A percentile compares a stretch with the other conserved stretches of the same genome.
These are phyloP conservation scores for Cladosporium sp. DNA, from an alignment of 2,329 filamentous ascomycete species.

Conservation along the genomic window DNA sequence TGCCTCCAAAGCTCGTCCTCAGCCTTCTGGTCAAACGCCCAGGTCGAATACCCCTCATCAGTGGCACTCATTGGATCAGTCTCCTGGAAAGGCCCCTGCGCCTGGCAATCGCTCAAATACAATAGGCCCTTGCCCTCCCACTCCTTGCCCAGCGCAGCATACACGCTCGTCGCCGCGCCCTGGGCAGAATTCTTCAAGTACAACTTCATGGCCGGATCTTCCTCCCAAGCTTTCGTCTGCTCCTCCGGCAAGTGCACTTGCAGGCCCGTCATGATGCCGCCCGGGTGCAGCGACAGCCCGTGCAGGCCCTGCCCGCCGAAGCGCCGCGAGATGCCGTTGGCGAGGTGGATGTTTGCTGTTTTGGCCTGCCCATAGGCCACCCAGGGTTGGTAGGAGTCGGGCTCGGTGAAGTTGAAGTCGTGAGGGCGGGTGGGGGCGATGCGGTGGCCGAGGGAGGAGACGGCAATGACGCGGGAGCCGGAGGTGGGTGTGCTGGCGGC, in stretches of 20 bases:
- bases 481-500: constrained; percentile 38
- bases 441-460: constrained; percentile 49
- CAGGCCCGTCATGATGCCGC: constrained; percentile 40
- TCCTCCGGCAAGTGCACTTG: constrained; percentile 22
- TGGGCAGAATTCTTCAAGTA: constrained; percentile 41
- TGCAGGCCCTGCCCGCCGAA: constrained; percentile 43
- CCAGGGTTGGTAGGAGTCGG: constrained; percentile 22
- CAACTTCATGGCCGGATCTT: constrained; percentile 23
- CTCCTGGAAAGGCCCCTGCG: constrained; percentile 34
- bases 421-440: constrained; percentile 21
- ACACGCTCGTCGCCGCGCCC: constrained; percentile 52
- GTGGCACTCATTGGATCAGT: constrained; percentile 24
- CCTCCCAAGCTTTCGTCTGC: constrained; percentile 20
- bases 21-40: constrained; percentile 42
- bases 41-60: constrained; percentile 33
- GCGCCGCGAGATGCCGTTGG: constrained; percentile 54
- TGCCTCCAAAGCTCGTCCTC: constrained; percentile 46
- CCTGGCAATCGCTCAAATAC: constrained; percentile 49
- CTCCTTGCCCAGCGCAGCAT: constrained; percentile 45
- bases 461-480: constrained; percentile 50
- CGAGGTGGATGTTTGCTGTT: constrained; percentile 47
- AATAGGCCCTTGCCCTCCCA: constrained; percentile 45
- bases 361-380: constrained; percentile 27
- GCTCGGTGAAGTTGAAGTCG: constrained; percentile 41
- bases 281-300: constrained; percentile 47